Evolutionary conservation across 2,329 filamentous ascomycete genomes (phyloP), one percentile per base, ranked within the genome.

Genomic region (Chaetomiaceae sp.): DNA sequence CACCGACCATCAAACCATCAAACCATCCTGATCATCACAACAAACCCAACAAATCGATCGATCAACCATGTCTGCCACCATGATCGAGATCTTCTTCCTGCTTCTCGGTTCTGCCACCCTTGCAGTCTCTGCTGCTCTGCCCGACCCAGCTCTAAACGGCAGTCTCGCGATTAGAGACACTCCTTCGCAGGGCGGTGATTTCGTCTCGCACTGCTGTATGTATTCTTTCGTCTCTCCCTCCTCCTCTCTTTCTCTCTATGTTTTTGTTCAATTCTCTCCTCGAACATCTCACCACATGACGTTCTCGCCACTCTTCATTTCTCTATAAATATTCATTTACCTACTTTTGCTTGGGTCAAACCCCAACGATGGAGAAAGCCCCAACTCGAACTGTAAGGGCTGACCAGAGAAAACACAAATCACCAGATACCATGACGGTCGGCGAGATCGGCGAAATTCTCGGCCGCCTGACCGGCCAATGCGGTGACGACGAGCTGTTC

Each of bases 201-300:
- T 50, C n/a, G 34, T 38, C 10, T 13, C 27, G 6, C 23, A 50
- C 19, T 50, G 47, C 41, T 25, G 47, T 50, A 39, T 17, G 40
- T 21, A 2, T 27, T 7, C 10, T 27, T 17, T 30, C 7, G 6
- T 12, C 5, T 5, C 14, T 21, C 7, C 9, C 14, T 25, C 12
- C 5, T 35, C 13, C 20, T 23, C 9, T 23, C 21, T 17, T 16
- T 25, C 2, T 5, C 25, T 10, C 10, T 9, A n/a, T n/a, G n/a
- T n/a, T n/a, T n/a, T n/a, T n/a, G n/a, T n/a, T n/a, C n/a, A n/a
- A n/a, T n/a, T n/a, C n/a, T n/a, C n/a, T n/a, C n/a, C n/a, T n/a
- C n/a, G n/a, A n/a, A n/a, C n/a, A n/a, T n/a, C n/a, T n/a, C n/a
- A n/a, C n/a, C n/a, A n/a, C n/a, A n/a, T n/a, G n/a, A n/a, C n/a